phyloP scores from a whole-genome alignment of 257 asterid species.

The Capsicum pubescens region DNA sequence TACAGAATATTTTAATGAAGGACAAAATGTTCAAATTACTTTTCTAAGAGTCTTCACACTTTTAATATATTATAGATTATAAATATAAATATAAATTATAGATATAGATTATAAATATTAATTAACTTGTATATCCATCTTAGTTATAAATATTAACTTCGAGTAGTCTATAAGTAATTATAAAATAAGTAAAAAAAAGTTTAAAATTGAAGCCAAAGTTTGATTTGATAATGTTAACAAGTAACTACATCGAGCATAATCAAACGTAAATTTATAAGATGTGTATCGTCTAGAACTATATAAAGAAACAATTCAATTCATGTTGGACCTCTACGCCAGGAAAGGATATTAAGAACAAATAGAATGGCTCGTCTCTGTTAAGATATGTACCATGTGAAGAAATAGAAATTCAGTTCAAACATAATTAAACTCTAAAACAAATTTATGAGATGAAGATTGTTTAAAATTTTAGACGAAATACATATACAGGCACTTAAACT shows the following conservation, averaged over 20 bases:
- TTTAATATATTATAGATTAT: too few species aligned
- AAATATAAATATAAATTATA: too few species aligned
- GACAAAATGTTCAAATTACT: too few species aligned
- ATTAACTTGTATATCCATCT: background rate
- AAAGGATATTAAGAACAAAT: background rate
- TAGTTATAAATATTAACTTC: background rate
- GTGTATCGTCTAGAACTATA: background rate
- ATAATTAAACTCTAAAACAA: background rate
- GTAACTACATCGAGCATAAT: background rate
- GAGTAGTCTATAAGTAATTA: background rate
- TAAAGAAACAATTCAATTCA: background rate
- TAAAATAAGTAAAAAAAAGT: background rate
- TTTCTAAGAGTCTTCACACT: too few species aligned
- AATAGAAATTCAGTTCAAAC: background rate
- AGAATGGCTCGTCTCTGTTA: background rate
- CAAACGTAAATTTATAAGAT: background rate
- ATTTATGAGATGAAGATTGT: background rate
- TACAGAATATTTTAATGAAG: too few species aligned
- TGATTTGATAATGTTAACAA: background rate
- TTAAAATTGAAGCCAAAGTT: background rate
- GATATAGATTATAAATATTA: too few species aligned
- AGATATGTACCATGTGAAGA: background rate
- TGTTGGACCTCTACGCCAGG: background rate
- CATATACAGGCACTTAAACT: too few species aligned
- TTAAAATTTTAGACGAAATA: background rate